Base-by-base conservation (phyloP, 371 early-diverging fungal species). In the Syncephalastrum sp. region DNA sequence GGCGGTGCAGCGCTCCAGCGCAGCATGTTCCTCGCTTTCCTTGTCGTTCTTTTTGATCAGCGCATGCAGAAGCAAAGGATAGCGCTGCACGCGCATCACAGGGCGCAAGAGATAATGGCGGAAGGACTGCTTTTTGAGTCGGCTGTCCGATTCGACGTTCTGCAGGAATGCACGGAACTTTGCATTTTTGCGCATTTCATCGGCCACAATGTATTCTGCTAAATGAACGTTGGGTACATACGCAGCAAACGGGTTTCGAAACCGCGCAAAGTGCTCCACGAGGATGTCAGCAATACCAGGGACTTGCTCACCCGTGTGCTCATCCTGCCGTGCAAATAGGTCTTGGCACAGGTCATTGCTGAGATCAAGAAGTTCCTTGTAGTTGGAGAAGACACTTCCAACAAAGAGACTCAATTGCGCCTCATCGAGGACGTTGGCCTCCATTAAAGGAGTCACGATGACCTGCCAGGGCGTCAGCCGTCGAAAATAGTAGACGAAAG, bases 281-380 rank as follows among this genome's bases (percentile, higher is more conserved):
- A 95, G 83, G 47, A 93, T 84, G 62, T 94, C 94, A 42, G 92
- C 93, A 24, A 95, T 79, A 56, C 81, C 76, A 52, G 85, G 80
- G 51, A 93, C 84, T 23, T 91, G 70, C 51, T 69, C 72, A 17
- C 50, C 38, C 14, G 58, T 62, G 27, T 68, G 50, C 63, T 93
- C 92, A 19, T 91, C 74, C 29, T 74, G 68, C 27, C 81, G 68
- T 47, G 69, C 68, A 43, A 81, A 62, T 47, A 94, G 70, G 16
- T 83, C 84, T 41, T 77, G 67, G 12, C 81, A 77, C 8, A 95
- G 64, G 60, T 77, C 81, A 15, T 78, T 61, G 69, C 89, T 92
- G 57, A 90, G 79, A 3, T 71, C 61, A 50, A 83, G 69, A 23
- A 95, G 66, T 16, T 90, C 87, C 55, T 71, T 58, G 48, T 90